phyloP scores from a whole-genome alignment of 495 filamentous ascomycete species.

The Daldinia childiae region DNA sequence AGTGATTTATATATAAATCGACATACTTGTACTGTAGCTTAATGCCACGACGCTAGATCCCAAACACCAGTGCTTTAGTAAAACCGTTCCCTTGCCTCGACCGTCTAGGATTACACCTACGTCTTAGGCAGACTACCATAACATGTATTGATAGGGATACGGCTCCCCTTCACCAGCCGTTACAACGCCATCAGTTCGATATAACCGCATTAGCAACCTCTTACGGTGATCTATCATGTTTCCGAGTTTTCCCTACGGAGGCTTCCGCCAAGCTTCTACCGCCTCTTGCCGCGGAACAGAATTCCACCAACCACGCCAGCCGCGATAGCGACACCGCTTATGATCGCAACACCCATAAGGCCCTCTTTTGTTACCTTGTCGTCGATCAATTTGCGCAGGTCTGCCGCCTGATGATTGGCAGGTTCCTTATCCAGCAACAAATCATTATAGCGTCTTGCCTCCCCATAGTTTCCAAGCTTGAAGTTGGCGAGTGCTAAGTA shows the following conservation, averaged over 20 bases:
- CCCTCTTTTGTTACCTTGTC: slow-evolving; percentile 97
- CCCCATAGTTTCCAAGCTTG: slow-evolving; percentile 96
- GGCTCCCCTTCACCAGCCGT: slow-evolving; percentile 16
- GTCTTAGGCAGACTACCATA: slow-evolving; percentile 11
- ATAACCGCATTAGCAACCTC: slow-evolving; percentile 2
- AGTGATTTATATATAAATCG: slow-evolving; percentile 10
- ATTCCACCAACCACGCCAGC: slow-evolving; percentile 92
- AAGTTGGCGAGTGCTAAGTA: slow-evolving; percentile 97
- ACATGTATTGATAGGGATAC: slow-evolving; percentile 21
- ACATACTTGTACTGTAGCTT: slow-evolving; percentile 1
- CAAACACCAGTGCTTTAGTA: slow-evolving; percentile 1
- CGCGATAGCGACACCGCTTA: slow-evolving; percentile 90
- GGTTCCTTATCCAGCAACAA: slow-evolving; percentile 88
- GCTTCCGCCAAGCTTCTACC: slow-evolving; percentile 24
- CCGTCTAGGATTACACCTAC: slow-evolving; percentile 10
- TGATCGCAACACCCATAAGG: slow-evolving; percentile 93
- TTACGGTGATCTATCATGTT: background rate
- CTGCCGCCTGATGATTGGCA: slow-evolving; percentile 85
- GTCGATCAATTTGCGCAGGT: slow-evolving; percentile 86
- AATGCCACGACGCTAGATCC: slow-evolving; percentile 4
- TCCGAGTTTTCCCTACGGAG: background rate
- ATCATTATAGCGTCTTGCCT: slow-evolving; percentile 94
- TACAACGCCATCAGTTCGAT: slow-evolving; percentile 16
- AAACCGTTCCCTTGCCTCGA: slow-evolving; percentile 15
- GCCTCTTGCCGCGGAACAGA: slow-evolving; percentile 62